Percentiles rank a stretch among this genome's conserved stretches.
Evolutionary conservation across 768 basidiomycete genomes (phyloP).

Genomic region (Cyclocybe cylindracea): DNA sequence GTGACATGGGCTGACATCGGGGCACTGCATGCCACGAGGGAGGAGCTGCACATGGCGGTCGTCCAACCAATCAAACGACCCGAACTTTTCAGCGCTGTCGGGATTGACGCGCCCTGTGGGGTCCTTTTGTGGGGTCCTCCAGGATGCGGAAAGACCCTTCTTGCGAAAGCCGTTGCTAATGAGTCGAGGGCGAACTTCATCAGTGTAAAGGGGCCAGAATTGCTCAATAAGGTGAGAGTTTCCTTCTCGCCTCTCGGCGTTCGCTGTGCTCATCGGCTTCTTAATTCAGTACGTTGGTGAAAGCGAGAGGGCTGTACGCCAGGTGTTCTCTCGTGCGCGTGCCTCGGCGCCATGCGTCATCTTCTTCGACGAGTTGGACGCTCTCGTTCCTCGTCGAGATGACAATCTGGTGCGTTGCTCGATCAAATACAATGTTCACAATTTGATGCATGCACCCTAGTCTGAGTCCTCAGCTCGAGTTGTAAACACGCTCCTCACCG

Average conservation of each 20-base stretch:
- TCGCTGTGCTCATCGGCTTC: background rate
- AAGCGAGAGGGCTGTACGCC: constrained; percentile 91
- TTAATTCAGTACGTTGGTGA: constrained; percentile 87
- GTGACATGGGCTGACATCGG: constrained; percentile 96
- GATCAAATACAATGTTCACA: background rate
- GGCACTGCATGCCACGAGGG: constrained; percentile 81
- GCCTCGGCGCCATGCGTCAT: constrained; percentile 95
- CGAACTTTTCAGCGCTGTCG: constrained; percentile 84
- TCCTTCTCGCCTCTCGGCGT: background rate
- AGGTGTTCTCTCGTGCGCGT: constrained; percentile 91
- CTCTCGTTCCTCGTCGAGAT: constrained; percentile 86
- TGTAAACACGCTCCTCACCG: constrained; percentile 92
- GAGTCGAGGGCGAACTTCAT: constrained; percentile 97
- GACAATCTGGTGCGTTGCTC: constrained; percentile 71
- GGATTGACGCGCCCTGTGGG: constrained; percentile 89
- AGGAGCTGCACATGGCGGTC: constrained; percentile 96
- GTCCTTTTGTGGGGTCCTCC: constrained; percentile 99
- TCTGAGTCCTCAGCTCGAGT: constrained; percentile 93
- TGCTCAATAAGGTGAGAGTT: constrained; percentile 85
- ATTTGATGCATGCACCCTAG: constrained; percentile 31
- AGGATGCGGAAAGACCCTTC: constrained; percentile 94
- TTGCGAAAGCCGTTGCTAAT: constrained; percentile 98
- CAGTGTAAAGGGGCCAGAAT: constrained; percentile 95
- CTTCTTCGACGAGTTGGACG: constrained; percentile 95
- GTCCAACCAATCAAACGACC: constrained; percentile 93